Base-by-base conservation (phyloP, 139 green algal genomes). In the Tetradesmus obliquus region DNA sequence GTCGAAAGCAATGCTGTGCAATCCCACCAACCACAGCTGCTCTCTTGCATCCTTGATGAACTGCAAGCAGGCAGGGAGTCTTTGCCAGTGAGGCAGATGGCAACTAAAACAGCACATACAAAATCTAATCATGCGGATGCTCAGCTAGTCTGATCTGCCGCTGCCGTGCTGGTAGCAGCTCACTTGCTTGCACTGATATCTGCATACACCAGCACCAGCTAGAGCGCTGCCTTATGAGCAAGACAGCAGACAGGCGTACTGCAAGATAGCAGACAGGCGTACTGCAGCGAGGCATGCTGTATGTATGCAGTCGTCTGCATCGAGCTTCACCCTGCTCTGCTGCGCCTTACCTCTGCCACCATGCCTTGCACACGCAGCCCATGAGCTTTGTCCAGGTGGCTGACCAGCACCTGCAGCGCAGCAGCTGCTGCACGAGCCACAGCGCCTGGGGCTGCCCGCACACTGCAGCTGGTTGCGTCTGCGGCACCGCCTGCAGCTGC, bases 321-420 rank as follows among this genome's bases (percentile, higher is more conserved):
- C 12, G 12, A 24, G 66, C 66, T 3, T 4, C 17, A 24, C 17
- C 6, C 66, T 76, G 8, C 15, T 76, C 15, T 66, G 45, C 53
- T 62, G 54, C 82, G 24, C 3, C 84, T 71, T 69, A 89, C 84
- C 84, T 89, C 84, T n/a, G 84, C 84, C 20, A 17, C 62, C 45
- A 89, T 54, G 19, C 84, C 84, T 51, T 55, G 53, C 0, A 89
- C 84, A 13, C 84, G 12, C 32, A 89, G 45, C 13, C 84, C 84
- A 4, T 82, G 62, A 20, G 60, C 84, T 45, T 89, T 89, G n/a
- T 89, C 84, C 45, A 89, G 7, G 32, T 81, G 81, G 13, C 84
- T 89, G 3, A 62, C 79, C 10, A 89, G 45, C 60, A 62, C 62
- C 62, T 89, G 84, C 45, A 89, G 3, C 24, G 84, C 84, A 45